Evolutionary conservation across 2,329 filamentous ascomycete genomes (phyloP), one percentile per base, ranked within the genome.

Genomic region (Boeremia exigua): DNA sequence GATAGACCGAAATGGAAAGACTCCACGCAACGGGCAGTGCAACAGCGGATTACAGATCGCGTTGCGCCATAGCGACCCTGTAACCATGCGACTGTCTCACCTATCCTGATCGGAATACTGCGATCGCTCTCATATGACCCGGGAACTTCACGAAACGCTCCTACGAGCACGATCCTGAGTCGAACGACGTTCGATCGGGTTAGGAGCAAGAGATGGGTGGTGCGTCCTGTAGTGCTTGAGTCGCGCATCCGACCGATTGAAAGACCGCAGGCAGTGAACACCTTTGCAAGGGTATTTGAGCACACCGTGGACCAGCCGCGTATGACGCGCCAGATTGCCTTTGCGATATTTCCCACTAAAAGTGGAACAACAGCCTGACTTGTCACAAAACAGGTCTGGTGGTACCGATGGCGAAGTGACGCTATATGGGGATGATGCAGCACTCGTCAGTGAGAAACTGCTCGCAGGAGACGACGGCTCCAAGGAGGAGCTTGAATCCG

Each of bases 191-290:
- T 23, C 15, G 6, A 12, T 7, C 12, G 17, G 23, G 0, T n/a
- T 32, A 11, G n/a, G 3, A 23, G 33, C 48, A 6, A 44, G 17
- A 2, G 23, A 7, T 5, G 33, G 40, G 17, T 52, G 48, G 17
- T 33, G 19, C 2, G 14, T 45, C 15, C 48, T 11, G 19, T 39
- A 28, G 17, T 52, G 48, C 9, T 52, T 52, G 6, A 52, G 48
- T 3, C 48, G 40, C 6, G 48, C 40, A 23, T 52, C 48, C 10
- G 27, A 29, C 1, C 48, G 28, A 0, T 39, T 15, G 28, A 52
- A 52, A 1, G 14, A 6, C 5, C 7, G 9, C 2, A 4, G 1
- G 12, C 48, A 51, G 14, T 5, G 2, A 6, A n/a, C 10, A 7
- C 12, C 14, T 2, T 25, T 1, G n/a, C 47, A 49, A 5, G 2